Percentiles rank a stretch among this genome's conserved stretches.
Conservation (phyloP, 768 basidiomycete species). For the Gelatoporia subvermispora region DNA sequence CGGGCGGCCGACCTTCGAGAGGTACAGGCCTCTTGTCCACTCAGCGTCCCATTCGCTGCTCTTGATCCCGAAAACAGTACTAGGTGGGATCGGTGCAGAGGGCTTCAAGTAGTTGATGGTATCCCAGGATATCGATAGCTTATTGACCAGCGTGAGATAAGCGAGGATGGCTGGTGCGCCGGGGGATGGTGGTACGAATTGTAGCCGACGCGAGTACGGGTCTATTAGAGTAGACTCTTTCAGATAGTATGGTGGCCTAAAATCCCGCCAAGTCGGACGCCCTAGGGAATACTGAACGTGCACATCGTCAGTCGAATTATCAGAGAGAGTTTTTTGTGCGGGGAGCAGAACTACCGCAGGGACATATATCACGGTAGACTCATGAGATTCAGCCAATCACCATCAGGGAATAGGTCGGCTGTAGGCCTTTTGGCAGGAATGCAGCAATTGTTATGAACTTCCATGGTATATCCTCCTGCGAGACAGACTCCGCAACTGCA, state of each 20-base stretch:
- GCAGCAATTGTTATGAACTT: too few species aligned
- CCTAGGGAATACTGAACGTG: conserved; percentile 55
- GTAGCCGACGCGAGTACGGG: conserved; percentile 25
- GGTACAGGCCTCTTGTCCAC: conserved; percentile 41
- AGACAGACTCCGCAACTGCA: background rate
- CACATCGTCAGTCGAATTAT: background rate
- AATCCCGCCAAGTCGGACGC: conserved; percentile 54
- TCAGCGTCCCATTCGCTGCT: conserved; percentile 66
- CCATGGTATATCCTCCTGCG: background rate
- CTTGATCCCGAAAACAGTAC: conserved; percentile 10
- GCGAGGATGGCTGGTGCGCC: conserved; percentile 70
- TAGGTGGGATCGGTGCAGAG: conserved; percentile 17
- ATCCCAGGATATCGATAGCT: conserved; percentile 17
- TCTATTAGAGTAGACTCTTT: conserved; percentile 12
- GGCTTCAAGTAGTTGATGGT: conserved; percentile 21
- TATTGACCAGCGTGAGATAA: conserved; percentile 50
- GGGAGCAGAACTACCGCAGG: background rate
- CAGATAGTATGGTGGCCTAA: conserved; percentile 30
- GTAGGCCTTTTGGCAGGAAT: background rate
- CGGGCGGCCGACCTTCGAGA: conserved; percentile 33
- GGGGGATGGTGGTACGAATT: conserved; percentile 53
- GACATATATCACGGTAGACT: background rate
- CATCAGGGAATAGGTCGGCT: background rate
- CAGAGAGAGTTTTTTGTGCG: too few species aligned
- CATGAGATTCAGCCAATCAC: background rate